phyloP scores from a whole-genome alignment of 768 basidiomycete species.

The Krasilnikovozyma curviuscula region DNA sequence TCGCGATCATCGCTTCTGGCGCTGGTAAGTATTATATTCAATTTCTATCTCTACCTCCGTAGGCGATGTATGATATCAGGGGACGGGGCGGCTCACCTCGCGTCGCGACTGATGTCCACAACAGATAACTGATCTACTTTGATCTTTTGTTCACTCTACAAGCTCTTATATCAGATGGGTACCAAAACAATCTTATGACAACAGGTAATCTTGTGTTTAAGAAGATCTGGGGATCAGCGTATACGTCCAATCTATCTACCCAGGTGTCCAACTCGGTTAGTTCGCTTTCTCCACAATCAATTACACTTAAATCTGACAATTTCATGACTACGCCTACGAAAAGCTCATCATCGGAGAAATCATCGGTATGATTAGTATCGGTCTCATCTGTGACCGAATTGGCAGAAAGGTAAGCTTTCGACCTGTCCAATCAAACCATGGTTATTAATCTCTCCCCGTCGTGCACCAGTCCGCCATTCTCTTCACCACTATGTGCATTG shows the following conservation, averaged over 20 bases:
- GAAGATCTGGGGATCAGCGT: constrained; percentile 31
- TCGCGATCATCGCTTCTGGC: constrained; percentile 1
- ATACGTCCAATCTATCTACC: constrained; percentile 44
- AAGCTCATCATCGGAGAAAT: constrained; percentile 50
- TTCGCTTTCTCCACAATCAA: background rate
- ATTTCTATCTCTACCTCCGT: background rate
- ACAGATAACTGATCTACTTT: background rate
- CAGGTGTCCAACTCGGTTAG: constrained; percentile 49
- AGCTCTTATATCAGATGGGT: background rate
- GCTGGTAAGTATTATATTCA: background rate
- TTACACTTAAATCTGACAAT: background rate
- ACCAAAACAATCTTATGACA: constrained; percentile 50
- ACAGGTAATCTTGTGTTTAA: constrained; percentile 14
- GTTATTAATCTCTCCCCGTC: no score
- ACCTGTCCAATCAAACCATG: no score
- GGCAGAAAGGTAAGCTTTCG: no score
- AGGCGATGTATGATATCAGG: background rate
- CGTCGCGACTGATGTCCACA: no score
- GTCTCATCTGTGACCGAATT: constrained; percentile 48
- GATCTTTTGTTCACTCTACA: background rate
- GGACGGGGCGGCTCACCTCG: no score
- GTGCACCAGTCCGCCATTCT: constrained; percentile 54
- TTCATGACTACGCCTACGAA: constrained; percentile 22
- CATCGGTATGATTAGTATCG: constrained; percentile 39
- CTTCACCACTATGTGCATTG: constrained; percentile 46